phyloP scores from a whole-genome alignment of 257 asterid genomes.

The Coffea canephora region DNA sequence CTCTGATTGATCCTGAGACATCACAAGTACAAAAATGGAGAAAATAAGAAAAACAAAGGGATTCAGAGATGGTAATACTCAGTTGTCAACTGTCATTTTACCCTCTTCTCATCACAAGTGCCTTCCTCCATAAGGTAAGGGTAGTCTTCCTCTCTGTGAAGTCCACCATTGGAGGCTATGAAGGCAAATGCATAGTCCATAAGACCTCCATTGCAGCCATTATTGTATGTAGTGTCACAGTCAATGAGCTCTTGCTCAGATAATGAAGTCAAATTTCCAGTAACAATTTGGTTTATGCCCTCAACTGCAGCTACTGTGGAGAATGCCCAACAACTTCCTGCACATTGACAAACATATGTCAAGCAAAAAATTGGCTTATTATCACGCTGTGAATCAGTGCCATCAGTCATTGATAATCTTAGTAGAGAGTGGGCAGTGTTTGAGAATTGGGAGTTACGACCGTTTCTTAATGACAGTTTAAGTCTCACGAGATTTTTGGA shows the following conservation, averaged over 20 bases:
- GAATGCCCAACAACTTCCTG: conserved; percentile 90
- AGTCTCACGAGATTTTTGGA: background rate
- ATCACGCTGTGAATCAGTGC: no score
- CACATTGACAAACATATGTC: background rate
- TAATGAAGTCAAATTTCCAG: conserved; percentile 57
- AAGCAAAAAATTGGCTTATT: background rate
- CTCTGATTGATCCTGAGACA: conserved; percentile 12
- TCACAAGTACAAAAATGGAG: background rate
- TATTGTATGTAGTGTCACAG: conserved; percentile 60
- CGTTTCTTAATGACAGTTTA: no score
- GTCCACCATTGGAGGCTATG: conserved; percentile 58
- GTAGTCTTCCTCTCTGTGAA: conserved; percentile 68
- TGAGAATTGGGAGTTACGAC: background rate
- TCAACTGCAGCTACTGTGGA: conserved; percentile 79
- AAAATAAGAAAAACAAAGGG: background rate
- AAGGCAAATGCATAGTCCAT: conserved; percentile 67
- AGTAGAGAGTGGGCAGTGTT: no score
- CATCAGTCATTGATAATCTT: background rate
- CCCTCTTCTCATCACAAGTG: conserved; percentile 62
- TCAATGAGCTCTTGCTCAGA: conserved; percentile 75
- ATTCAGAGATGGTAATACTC: conserved; percentile 19
- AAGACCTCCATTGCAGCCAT: conserved; percentile 24
- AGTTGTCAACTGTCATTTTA: conserved; percentile 6
- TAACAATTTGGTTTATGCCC: conserved; percentile 68
- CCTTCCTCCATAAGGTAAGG: conserved; percentile 80